A percentile compares a stretch with the other conserved stretches of the same genome.
Conservation (phyloP, 2,329 filamentous ascomycete species). For the Hymenoscyphus infarciens region DNA sequence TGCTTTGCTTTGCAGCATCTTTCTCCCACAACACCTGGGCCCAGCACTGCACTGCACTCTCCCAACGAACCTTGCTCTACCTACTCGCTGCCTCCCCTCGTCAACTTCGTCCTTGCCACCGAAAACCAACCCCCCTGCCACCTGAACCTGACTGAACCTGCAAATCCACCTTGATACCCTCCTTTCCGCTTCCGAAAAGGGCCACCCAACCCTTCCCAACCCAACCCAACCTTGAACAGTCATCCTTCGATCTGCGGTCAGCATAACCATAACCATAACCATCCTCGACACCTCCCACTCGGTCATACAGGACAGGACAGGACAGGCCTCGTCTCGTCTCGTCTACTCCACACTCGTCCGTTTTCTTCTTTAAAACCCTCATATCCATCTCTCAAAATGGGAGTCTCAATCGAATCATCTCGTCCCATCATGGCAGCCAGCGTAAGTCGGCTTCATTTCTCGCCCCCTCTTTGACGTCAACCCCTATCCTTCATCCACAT, state of each 20-base stretch:
- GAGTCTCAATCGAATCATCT: conserved; percentile 48
- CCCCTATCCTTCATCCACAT: not conserved
- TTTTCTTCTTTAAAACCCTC: conserved; percentile 5
- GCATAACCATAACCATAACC: not conserved
- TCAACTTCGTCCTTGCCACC: conserved; percentile 4
- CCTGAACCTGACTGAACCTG: not conserved
- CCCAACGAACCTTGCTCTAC: not conserved
- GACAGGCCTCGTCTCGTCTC: not conserved
- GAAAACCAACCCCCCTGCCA: not conserved
- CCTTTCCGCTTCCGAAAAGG: not conserved
- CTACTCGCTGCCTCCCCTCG: not conserved
- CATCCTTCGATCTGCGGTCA: conserved; percentile 3
- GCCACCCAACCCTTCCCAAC: not conserved
- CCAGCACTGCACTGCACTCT: too few relatives aligned
- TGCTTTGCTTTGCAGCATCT: not conserved
- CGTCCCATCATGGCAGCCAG: conserved; percentile 53
- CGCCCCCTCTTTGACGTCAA: not conserved
- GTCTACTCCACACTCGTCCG: not conserved
- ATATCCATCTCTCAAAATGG: conserved; percentile 32
- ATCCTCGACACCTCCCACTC: not conserved
- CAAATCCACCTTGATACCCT: not conserved
- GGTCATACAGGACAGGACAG: not conserved
- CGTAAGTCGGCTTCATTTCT: conserved; percentile 38
- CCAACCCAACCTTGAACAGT: not conserved
- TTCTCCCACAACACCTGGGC: not conserved